These are phyloP conservation scores for Lasiosphaeria hispida DNA, from an alignment of 495 filamentous ascomycete genomes.

Conservation along the genomic window DNA sequence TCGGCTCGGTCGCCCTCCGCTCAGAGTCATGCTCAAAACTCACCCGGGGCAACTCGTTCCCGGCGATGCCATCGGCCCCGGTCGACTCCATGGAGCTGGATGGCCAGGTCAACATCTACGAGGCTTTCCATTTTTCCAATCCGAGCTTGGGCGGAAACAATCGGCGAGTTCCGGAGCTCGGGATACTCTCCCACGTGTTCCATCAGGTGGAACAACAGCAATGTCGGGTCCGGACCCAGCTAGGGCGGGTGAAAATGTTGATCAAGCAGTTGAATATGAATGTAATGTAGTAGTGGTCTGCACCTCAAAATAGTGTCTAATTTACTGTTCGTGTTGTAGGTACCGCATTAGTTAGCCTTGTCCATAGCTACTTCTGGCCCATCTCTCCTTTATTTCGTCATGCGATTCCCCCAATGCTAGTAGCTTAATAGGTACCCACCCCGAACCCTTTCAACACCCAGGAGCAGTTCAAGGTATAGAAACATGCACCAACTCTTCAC, in stretches of 20 bases:
- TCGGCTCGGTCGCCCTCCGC: neutral
- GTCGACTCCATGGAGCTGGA: neutral
- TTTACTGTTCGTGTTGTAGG: no score
- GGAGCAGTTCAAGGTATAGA: no score
- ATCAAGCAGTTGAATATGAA: constrained; percentile 1
- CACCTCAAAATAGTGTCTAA: no score
- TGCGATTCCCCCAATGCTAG: no score
- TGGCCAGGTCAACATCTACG: neutral
- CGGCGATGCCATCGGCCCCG: neutral
- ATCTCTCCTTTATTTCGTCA: no score
- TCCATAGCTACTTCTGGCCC: no score
- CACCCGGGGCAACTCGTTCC: no score
- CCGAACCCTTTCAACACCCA: no score
- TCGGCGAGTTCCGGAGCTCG: no score
- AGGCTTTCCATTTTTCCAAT: neutral
- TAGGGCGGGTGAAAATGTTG: neutral
- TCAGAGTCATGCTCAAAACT: neutral
- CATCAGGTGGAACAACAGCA: constrained; percentile 7
- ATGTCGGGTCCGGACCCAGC: neutral
- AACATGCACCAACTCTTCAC: no score
- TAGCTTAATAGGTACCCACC: no score
- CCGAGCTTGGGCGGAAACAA: neutral
- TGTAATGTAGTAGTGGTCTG: neutral
- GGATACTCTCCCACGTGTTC: neutral
- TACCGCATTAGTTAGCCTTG: no score